Evolutionary conservation across 257 asterid genomes (phyloP).

Genomic region (Jasminum sambac): DNA sequence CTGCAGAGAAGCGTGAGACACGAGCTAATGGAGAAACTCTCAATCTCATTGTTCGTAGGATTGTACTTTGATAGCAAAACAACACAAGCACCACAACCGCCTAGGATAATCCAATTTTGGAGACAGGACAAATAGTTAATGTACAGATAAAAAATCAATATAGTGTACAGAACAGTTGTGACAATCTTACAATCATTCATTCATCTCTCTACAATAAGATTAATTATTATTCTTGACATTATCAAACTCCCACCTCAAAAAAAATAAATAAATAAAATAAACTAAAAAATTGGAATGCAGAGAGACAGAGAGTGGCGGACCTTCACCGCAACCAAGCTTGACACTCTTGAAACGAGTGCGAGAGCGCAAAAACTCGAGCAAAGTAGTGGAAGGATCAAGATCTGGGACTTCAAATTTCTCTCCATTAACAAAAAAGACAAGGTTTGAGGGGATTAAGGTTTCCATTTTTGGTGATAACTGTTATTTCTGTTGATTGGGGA

Average conservation of each 20-base stretch:
- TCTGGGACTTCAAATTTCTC: conserved; percentile 59
- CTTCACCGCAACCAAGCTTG: conserved; percentile 87
- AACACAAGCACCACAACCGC: conserved; percentile 88
- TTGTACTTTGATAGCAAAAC: conserved; percentile 64
- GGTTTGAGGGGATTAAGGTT: conserved; percentile 9
- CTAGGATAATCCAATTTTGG: conserved; percentile 30
- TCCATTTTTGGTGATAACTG: conserved; percentile 32
- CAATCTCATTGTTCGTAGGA: conserved; percentile 33
- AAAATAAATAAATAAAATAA: no score
- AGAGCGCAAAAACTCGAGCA: conserved; percentile 63
- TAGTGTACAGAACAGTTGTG: no score
- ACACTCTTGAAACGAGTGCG: conserved; percentile 68
- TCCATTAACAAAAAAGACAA: conserved; percentile 70
- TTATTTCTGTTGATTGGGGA: no score
- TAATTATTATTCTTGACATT: no score
- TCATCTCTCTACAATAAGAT: no score
- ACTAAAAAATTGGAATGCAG: neutral
- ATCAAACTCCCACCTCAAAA: no score
- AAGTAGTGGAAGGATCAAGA: conserved; percentile 66
- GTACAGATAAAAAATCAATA: no score
- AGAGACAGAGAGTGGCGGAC: conserved; percentile 33
- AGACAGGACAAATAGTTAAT: neutral
- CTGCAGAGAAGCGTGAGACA: conserved; percentile 79
- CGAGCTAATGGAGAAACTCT: conserved; percentile 49
- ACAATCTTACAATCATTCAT: no score